phyloP scores from a whole-genome alignment of 768 basidiomycete species.

The Tricholoma saponaceum region DNA sequence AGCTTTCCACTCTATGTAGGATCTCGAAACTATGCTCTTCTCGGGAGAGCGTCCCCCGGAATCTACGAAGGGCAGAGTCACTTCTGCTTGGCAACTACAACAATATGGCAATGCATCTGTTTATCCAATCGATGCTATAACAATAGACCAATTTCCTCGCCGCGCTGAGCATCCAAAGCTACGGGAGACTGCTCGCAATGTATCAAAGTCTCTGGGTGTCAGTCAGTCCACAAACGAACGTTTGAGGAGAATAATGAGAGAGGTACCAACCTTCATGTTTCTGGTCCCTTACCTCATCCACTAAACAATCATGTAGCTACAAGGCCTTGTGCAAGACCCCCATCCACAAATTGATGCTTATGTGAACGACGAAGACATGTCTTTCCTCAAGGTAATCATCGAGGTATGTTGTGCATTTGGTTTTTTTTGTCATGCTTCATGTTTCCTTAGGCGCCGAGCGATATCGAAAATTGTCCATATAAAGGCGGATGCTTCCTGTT shows the following conservation, averaged over 20 bases:
- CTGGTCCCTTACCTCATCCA: neutral
- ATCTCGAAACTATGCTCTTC: constrained; percentile 25
- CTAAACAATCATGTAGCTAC: constrained; percentile 12
- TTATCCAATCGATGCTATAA: constrained; percentile 19
- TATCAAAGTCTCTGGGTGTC: constrained; percentile 2
- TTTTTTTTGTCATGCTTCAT: neutral
- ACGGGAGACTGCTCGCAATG: constrained; percentile 15
- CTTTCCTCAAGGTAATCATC: constrained; percentile 24
- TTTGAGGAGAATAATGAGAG: constrained; percentile 23
- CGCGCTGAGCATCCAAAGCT: constrained; percentile 19
- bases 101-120: constrained; percentile 5
- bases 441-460: constrained; percentile 19
- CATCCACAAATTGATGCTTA: constrained; percentile 24
- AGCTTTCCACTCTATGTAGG: constrained; percentile 9
- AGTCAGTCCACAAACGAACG: constrained; percentile 14
- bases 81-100: neutral
- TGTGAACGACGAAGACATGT: constrained; percentile 22
- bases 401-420: constrained; percentile 11
- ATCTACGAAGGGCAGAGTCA: neutral
- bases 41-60: constrained; percentile 20
- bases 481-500: constrained; percentile 21
- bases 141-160: constrained; percentile 20
- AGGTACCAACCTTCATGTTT: constrained; percentile 12
- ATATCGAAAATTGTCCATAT: constrained; percentile 21
- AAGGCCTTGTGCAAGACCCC: constrained; percentile 16